Conservation (phyloP, 106 monocot genomes). For the Posidonia australis region DNA sequence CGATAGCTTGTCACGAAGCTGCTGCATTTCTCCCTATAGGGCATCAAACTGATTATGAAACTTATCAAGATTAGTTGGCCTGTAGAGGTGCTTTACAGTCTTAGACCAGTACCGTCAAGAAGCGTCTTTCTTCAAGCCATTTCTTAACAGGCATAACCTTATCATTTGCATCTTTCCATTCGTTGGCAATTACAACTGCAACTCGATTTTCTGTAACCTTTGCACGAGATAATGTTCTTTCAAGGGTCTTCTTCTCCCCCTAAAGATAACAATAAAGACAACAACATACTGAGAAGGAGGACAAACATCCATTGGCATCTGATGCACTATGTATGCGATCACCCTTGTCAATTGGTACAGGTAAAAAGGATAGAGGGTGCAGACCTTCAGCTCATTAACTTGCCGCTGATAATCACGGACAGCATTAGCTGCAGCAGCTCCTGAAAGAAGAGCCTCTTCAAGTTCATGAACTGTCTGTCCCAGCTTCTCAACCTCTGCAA, state of each 20-base stretch:
- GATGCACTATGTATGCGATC: not conserved
- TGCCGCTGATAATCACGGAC: conserved; percentile 69
- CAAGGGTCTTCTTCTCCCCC: conserved; percentile 79
- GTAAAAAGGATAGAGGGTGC: not conserved
- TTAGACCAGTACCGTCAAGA: conserved; percentile 9
- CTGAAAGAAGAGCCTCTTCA: conserved; percentile 74
- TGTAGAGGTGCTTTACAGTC: not conserved
- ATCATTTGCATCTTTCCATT: conserved; percentile 95
- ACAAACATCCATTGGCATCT: not conserved
- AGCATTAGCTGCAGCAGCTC: conserved; percentile 76
- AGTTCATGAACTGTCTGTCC: conserved; percentile 54
- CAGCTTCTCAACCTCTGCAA: conserved; percentile 76
- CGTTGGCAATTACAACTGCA: conserved; percentile 86
- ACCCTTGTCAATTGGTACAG: not conserved
- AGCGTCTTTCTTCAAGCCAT: conserved; percentile 78
- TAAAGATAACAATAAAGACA: conserved; percentile 6
- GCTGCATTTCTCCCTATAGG: conserved; percentile 75
- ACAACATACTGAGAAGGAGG: not conserved
- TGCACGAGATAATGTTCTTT: conserved; percentile 66
- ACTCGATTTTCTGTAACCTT: conserved; percentile 83
- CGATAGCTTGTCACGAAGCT: conserved; percentile 65
- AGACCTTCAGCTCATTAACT: conserved; percentile 10
- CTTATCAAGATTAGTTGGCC: no score
- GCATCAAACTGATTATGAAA: not conserved
- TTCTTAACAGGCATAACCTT: conserved; percentile 95